phyloP scores from a whole-genome alignment of 345 rosid genomes.

The Stellera chamaejasme region DNA sequence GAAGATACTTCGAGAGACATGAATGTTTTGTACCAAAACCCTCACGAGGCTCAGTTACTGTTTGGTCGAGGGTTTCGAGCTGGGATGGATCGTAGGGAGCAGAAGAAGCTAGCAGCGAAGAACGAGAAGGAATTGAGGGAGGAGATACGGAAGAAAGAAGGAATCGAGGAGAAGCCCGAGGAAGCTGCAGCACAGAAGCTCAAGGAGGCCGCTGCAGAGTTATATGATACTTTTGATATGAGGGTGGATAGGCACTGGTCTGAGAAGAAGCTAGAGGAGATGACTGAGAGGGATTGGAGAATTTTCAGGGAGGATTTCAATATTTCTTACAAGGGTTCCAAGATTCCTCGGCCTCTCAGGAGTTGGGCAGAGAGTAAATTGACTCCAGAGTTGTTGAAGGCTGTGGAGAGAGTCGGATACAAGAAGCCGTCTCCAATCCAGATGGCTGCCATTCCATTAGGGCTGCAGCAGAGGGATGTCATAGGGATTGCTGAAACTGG shows the following conservation, averaged over 20 bases:
- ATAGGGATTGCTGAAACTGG: constrained; percentile 98
- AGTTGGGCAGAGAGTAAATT: constrained; percentile 89
- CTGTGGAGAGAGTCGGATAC: constrained; percentile 86
- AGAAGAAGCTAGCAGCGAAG: constrained; percentile 89
- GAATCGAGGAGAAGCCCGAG: constrained; percentile 78
- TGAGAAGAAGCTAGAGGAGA: constrained; percentile 81
- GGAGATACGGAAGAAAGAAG: constrained; percentile 78
- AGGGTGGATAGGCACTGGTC: constrained; percentile 93
- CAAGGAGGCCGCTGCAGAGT: constrained; percentile 72
- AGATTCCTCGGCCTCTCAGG: constrained; percentile 88
- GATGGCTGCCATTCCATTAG: constrained; percentile 90
- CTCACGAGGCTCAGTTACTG: constrained; percentile 90
- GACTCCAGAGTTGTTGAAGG: constrained; percentile 58
- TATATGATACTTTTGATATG: constrained; percentile 92
- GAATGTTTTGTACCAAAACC: constrained; percentile 79
- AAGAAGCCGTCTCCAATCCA: constrained; percentile 86
- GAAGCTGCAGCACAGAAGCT: constrained; percentile 73
- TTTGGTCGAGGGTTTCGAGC: constrained; percentile 94
- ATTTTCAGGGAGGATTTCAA: constrained; percentile 89
- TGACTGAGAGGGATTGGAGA: constrained; percentile 96
- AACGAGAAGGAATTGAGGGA: constrained; percentile 85
- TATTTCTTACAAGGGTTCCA: constrained; percentile 89
- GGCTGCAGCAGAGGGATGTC: constrained; percentile 88
- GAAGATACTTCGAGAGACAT: constrained; percentile 90
- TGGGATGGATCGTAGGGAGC: constrained; percentile 93